Evolutionary conservation across 345 rosid genomes (phyloP), one percentile per base, ranked within the genome.

Genomic region (Bruguiera gymnorhiza): DNA sequence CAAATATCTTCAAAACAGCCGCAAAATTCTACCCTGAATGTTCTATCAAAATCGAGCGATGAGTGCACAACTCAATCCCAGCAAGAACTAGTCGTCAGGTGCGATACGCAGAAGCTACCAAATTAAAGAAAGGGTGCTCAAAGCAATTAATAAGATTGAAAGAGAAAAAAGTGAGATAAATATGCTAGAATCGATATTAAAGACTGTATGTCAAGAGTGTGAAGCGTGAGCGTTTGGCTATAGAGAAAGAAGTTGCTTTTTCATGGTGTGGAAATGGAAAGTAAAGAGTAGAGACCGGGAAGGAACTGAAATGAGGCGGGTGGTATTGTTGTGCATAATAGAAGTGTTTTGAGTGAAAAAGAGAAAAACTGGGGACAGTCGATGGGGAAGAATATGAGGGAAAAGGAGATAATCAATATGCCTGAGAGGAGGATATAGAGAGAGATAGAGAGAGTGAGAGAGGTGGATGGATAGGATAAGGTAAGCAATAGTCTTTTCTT

Each of bases 391-490:
- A 30, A 37, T 29, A 34, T 19, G 30, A 60, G 3, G 29, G 32
- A 23, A 8, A 68, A 31, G 62, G 58, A 29, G 64, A 66, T 8
- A 53, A 24, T 27, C 18, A 15, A 16, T 27, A 15, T 52, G n/a
- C 6, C 20, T 32, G 59, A 43, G 67, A 53, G 34, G 62, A 39
- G 3, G 52, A 55, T 36, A 46, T 9, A 26, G 68, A 20, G 29
- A 57, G 46, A 34, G 16, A 68, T 62, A 54, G 64, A 58, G 73
- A 59, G 29, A 27, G 29, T 27, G 8, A 20, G 70, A 21, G 0
- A 9, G 63, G 62, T 69, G 39, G 72, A 29, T 58, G 86, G 91
- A 86, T 88, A 90, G 86, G 96, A 85, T 88, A 86, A 88, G 93
- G 91, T 85, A 78, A 79, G 84, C 81, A 68, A 59, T 68, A 74